Evolutionary conservation across 163 green algal species (phyloP), one percentile per base, ranked within the genome.

Genomic region (Picocystis sp.): DNA sequence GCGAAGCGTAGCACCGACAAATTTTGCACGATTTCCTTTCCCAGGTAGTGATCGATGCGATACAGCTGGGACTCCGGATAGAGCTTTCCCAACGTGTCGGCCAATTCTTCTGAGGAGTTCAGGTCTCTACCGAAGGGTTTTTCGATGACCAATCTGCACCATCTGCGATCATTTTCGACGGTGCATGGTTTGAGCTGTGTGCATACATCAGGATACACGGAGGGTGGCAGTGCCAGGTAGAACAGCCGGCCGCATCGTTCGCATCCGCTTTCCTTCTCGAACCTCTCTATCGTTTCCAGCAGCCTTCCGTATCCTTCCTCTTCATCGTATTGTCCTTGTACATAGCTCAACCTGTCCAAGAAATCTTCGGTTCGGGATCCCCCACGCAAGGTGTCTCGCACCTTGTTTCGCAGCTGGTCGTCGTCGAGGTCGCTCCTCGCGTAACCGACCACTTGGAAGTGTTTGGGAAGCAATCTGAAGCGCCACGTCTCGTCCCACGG

Each of bases 21-120:
- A 11, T 64, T 83, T 61, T 84, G 70, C 41, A 74, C 56, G 19
- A 89, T 43, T 69, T 85, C 72, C 65, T 90, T 92, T 55, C 89
- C 88, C 50, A 98, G 77, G 72, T 96, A 98, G 78, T 98, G 89
- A 66, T 97, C 89, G 47, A 97, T 98, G 43, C 89, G 70, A 70
- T 94, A 97, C 14, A 98, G 58, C 61, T 92, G 66, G 19, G 84
- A 70, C 71, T 98, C 90, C 0, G 71, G 71, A 57, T 86, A 98
- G 33, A 92, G 69, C 38, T 12, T 33, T 0, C 75, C 75, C 34
- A 98, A 74, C 43, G 77, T 22, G 1, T 71, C 52, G 1, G 73
- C 77, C 55, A 98, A 75, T 43, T 78, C 54, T 69, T 98, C 86
- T 13, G 65, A 77, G 52, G 61, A 81, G 11, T 70, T 57, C 35